Evolutionary conservation across 2,329 filamentous ascomycete species (phyloP).

Genomic region (Pochonia chlamydosporia): DNA sequence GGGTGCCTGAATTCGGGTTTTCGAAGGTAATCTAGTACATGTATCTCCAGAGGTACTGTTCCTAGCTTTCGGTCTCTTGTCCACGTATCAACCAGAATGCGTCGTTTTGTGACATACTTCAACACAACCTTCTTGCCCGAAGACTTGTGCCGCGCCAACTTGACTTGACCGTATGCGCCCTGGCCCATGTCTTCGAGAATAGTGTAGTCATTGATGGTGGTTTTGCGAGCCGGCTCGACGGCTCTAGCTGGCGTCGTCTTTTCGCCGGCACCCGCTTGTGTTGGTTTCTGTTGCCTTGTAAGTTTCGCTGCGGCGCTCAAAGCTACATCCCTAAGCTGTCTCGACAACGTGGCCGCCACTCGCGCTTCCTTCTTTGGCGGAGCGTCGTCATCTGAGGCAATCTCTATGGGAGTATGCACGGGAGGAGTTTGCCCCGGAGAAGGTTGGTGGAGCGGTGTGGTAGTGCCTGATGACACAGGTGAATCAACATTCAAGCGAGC

Average conservation of each 20-base stretch:
- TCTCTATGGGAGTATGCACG: conserved; percentile 50
- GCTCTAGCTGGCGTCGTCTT: conserved; percentile 29
- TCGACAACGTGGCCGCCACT: conserved; percentile 42
- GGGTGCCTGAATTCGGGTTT: conserved; percentile 62
- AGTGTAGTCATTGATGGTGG: conserved; percentile 81
- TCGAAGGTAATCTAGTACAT: conserved; percentile 89
- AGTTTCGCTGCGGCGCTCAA: conserved; percentile 49
- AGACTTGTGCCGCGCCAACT: conserved; percentile 81
- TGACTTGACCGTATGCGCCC: conserved; percentile 96
- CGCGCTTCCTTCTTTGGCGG: conserved; percentile 31
- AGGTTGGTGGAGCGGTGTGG: conserved; percentile 72
- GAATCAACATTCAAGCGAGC: conserved; percentile 54
- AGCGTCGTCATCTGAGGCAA: conserved; percentile 46
- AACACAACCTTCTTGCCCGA: conserved; percentile 81
- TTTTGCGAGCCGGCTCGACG: conserved; percentile 52
- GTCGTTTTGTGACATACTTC: conserved; percentile 95
- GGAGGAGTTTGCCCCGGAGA: conserved; percentile 65
- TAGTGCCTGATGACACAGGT: conserved; percentile 55
- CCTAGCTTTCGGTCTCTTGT: conserved; percentile 87
- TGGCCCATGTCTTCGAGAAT: conserved; percentile 98
- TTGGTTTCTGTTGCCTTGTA: conserved; percentile 32
- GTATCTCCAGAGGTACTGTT: conserved; percentile 93
- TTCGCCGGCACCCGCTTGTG: conserved; percentile 24
- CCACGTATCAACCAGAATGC: conserved; percentile 97
- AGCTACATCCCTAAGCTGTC: conserved; percentile 52